phyloP scores from a whole-genome alignment of 306 rosid genomes.

The Quercus glauca region DNA sequence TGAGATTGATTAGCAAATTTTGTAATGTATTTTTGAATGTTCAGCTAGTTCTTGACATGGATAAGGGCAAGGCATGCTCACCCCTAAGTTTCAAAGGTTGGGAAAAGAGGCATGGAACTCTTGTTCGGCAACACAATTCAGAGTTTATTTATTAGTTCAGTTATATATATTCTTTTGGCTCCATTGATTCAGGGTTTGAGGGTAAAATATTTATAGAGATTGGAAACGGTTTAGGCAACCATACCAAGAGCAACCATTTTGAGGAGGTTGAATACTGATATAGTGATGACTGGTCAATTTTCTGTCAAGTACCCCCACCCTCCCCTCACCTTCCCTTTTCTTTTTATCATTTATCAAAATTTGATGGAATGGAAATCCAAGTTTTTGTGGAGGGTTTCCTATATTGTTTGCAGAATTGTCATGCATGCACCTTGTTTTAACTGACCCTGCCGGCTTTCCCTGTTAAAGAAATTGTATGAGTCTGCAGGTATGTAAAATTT shows the following conservation, averaged over 20 bases:
- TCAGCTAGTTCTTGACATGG: conserved; percentile 42
- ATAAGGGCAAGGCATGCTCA: conserved; percentile 45
- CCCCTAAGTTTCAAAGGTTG: conserved; percentile 46
- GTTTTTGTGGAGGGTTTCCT: conserved; percentile 26
- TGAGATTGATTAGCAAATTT: conserved; percentile 65
- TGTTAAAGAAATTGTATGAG: conserved; percentile 1
- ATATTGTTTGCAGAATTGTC: background rate
- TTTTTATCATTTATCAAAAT: conserved; percentile 23
- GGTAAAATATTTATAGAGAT: conserved; percentile 27
- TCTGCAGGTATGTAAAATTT: conserved; percentile 25
- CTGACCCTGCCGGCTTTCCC: conserved; percentile 21
- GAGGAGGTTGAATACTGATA: conserved; percentile 47
- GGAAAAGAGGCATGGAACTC: conserved; percentile 42
- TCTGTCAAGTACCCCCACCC: conserved; percentile 16
- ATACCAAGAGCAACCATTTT: conserved; percentile 55
- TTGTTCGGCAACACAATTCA: conserved; percentile 23
- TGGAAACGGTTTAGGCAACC: conserved; percentile 46
- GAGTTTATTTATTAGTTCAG: conserved; percentile 48
- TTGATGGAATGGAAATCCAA: conserved; percentile 39
- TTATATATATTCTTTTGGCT: conserved; percentile 51
- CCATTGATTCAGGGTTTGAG: conserved; percentile 47
- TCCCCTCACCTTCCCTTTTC: conserved; percentile 5
- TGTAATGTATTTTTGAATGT: conserved; percentile 32
- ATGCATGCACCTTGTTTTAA: background rate
- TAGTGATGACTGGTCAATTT: conserved; percentile 31